Conservation (phyloP, 371 early-diverging fungal species). For the Mortierella sp. region DNA sequence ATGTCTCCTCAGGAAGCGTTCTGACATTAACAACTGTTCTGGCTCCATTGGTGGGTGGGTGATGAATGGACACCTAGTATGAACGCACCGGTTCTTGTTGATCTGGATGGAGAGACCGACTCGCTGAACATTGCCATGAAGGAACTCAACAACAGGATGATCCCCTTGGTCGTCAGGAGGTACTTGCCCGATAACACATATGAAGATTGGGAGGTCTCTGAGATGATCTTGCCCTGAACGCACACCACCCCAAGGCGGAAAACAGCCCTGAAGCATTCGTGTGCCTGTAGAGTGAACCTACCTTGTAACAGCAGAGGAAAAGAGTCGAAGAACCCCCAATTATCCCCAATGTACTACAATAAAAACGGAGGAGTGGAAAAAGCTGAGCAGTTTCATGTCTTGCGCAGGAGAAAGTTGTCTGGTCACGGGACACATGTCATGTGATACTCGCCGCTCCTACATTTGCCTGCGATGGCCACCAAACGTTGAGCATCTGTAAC, state of each 20-base stretch:
- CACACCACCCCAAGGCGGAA: neutral
- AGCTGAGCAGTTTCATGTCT: too few species aligned
- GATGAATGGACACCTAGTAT: conserved; percentile 79
- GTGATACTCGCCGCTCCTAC: too few species aligned
- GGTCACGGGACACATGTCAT: neutral
- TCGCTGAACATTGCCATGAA: conserved; percentile 98
- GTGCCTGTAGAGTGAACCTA: too few species aligned
- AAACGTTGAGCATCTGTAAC: neutral
- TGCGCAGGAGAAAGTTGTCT: neutral
- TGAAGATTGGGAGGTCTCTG: conserved; percentile 98
- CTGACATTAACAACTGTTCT: too few species aligned
- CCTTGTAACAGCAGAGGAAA: too few species aligned
- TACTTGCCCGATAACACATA: conserved; percentile 97
- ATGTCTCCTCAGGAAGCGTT: neutral
- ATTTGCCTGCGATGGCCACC: conserved; percentile 3
- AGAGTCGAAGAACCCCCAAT: too few species aligned
- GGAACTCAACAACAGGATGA: conserved; percentile 95
- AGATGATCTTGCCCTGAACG: conserved; percentile 76
- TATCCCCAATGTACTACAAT: too few species aligned
- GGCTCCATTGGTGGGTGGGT: too few species aligned
- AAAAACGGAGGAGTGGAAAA: too few species aligned
- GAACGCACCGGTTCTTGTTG: conserved; percentile 99
- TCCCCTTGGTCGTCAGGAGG: conserved; percentile 96
- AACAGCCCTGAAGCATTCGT: neutral
- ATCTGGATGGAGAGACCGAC: conserved; percentile 97